Evolutionary conservation across 192 early-diverging fungal genomes (phyloP).

Genomic region (Rhizophagus sp.): DNA sequence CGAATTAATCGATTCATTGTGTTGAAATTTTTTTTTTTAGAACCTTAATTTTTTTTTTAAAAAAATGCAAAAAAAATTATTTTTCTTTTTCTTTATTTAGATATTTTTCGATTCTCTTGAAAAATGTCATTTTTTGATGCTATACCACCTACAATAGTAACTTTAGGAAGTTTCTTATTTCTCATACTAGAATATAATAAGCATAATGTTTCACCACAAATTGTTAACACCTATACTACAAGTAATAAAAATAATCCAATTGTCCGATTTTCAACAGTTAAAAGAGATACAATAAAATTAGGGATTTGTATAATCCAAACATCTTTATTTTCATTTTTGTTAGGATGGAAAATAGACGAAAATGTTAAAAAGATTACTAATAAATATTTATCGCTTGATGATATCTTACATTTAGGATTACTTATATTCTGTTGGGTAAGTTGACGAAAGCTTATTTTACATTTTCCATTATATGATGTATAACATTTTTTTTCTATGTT

Average conservation of each 20-base stretch:
- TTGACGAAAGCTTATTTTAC: neutral
- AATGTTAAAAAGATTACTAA: no score
- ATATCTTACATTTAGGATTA: neutral
- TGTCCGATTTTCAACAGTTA: conserved; percentile 6
- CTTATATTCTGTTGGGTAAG: conserved; percentile 9
- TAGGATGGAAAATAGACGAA: neutral
- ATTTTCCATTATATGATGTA: neutral
- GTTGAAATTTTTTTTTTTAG: no score
- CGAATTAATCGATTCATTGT: no score
- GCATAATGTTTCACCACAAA: neutral
- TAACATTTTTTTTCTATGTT: neutral
- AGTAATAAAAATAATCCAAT: neutral
- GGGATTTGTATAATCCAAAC: neutral
- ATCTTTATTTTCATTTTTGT: conserved; percentile 1
- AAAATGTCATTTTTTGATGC: neutral
- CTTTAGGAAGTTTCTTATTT: neutral
- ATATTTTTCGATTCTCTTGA: neutral
- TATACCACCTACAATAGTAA: neutral
- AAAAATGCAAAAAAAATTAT: no score
- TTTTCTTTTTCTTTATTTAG: no score
- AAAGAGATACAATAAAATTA: neutral
- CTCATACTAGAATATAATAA: neutral
- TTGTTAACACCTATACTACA: neutral
- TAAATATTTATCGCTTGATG: neutral
- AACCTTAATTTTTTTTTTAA: no score